phyloP scores from a whole-genome alignment of 169 alveolate genomes.

The Amoebophrya sp. region DNA sequence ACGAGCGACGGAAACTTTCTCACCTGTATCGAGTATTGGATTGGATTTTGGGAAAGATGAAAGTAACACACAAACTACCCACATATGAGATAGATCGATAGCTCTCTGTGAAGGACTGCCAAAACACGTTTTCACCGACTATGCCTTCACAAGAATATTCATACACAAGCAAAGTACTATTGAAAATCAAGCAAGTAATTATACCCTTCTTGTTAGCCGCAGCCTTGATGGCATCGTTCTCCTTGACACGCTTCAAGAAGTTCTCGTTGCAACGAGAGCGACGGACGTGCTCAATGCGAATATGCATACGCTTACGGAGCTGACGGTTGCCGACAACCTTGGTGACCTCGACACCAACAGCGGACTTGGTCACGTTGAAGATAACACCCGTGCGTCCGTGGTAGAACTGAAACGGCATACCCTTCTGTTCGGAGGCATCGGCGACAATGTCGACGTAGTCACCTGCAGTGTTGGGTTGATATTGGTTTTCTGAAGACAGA shows the following conservation, averaged over 20 bases:
- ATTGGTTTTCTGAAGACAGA: not conserved
- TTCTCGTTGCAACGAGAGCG: conserved; percentile 92
- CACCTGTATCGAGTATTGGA: not conserved
- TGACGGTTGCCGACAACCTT: conserved; percentile 93
- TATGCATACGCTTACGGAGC: conserved; percentile 91
- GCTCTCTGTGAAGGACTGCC: not conserved
- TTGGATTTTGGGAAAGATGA: not conserved
- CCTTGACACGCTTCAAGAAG: conserved; percentile 85
- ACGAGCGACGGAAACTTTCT: conserved; percentile 39
- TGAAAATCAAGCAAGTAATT: not conserved
- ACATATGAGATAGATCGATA: not conserved
- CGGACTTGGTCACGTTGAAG: conserved; percentile 90
- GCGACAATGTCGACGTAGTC: conserved; percentile 94
- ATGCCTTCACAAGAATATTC: too few species aligned
- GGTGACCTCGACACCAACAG: conserved; percentile 93
- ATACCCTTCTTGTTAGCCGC: conserved; percentile 81
- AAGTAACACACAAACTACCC: not conserved
- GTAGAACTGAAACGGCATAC: conserved; percentile 96
- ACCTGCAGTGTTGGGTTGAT: conserved; percentile 70
- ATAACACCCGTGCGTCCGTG: conserved; percentile 98
- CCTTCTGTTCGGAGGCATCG: conserved; percentile 95
- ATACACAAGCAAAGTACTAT: too few species aligned
- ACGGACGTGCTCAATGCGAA: conserved; percentile 94
- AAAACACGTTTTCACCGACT: not conserved
- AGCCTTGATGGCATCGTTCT: conserved; percentile 76